Conservation (phyloP, 176 grass and related monocot genomes). For the Zoysia japonica region DNA sequence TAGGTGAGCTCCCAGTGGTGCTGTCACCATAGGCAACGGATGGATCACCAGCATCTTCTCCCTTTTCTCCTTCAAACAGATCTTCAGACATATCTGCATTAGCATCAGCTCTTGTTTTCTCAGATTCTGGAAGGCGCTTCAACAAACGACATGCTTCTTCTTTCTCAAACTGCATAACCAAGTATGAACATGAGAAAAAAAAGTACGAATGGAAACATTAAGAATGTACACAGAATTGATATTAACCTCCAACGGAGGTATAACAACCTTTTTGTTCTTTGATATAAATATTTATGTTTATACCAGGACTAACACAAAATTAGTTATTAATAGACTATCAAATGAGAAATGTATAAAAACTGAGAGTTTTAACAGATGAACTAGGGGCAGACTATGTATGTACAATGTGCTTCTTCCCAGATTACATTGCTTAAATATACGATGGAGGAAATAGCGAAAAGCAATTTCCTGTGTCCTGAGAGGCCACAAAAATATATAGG, state of each 20-base stretch:
- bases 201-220: conserved; percentile 5
- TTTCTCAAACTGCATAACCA: conserved; percentile 66
- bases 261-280: neutral
- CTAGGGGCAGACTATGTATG: neutral
- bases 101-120: conserved; percentile 58
- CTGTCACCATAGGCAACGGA: conserved; percentile 65
- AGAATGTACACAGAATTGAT: neutral
- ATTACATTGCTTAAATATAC: neutral
- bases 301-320: neutral
- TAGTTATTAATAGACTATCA: neutral
- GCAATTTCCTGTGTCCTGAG: neutral
- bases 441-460: conserved; percentile 13
- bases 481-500: conserved; percentile 8
- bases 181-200: conserved; percentile 25
- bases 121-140: conserved; percentile 68
- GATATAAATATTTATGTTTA: neutral
- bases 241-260: neutral
- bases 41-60: conserved; percentile 52
- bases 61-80: conserved; percentile 59
- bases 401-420: neutral
- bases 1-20: conserved; percentile 56
- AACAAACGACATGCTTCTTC: conserved; percentile 66
- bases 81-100: conserved; percentile 86
- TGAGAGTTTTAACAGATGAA: conserved; percentile 21
- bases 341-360: neutral